phyloP scores from a whole-genome alignment of 2,329 filamentous ascomycete species.

The Fragosphaeria purpurea region DNA sequence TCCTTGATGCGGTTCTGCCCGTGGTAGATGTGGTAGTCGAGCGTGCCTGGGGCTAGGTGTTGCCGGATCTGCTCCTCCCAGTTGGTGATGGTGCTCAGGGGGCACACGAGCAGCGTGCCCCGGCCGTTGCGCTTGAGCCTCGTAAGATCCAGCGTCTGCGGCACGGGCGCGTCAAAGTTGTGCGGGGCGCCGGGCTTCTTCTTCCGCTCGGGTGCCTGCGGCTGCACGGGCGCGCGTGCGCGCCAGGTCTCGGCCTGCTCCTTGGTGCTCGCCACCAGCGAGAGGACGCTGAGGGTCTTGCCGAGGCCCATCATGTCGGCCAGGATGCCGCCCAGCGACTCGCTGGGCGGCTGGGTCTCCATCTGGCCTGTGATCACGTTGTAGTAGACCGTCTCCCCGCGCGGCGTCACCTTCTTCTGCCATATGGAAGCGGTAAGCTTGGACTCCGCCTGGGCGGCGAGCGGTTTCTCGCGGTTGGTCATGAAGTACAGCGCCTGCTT shows the following conservation, averaged over 20 bases:
- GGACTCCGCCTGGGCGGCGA: constrained; percentile 45
- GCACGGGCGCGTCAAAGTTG: constrained; percentile 29
- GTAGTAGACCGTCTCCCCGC: constrained; percentile 48
- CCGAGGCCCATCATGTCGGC: constrained; percentile 87
- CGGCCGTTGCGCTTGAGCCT: constrained; percentile 56
- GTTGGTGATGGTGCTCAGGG: constrained; percentile 82
- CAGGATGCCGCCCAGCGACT: constrained; percentile 63
- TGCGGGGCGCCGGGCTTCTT: constrained; percentile 22
- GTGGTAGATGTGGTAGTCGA: constrained; percentile 79
- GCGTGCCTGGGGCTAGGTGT: constrained; percentile 55
- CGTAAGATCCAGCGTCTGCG: constrained; percentile 37
- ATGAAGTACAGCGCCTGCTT: constrained; percentile 87
- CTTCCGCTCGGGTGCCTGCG: constrained; percentile 28
- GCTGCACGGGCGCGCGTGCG: constrained; percentile 39
- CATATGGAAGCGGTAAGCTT: constrained; percentile 65
- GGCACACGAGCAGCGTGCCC: constrained; percentile 78
- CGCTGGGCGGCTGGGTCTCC: constrained; percentile 47
- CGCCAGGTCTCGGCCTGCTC: constrained; percentile 55
- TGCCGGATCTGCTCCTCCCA: constrained; percentile 89
- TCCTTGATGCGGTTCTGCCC: constrained; percentile 66
- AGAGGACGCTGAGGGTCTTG: constrained; percentile 77
- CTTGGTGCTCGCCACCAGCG: constrained; percentile 60
- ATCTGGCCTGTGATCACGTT: constrained; percentile 78
- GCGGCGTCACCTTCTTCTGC: constrained; percentile 51
- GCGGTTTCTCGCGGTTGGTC: constrained; percentile 62